phyloP scores from a whole-genome alignment of 2,329 filamentous ascomycete genomes.

The Hymenoscyphus scutula region DNA sequence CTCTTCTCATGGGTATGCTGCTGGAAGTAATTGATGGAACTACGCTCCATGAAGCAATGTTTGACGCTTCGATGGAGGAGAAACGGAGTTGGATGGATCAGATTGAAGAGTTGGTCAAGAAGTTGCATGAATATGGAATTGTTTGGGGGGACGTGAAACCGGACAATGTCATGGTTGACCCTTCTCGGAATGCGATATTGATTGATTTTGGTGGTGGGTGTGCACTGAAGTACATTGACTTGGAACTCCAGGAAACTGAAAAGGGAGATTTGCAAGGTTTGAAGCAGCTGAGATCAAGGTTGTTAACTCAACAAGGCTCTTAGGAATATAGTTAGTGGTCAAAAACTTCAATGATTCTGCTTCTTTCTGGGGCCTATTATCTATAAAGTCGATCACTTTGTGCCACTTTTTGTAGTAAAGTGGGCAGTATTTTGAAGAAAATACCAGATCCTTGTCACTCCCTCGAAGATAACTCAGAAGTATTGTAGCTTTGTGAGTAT shows the following conservation, averaged over 20 bases:
- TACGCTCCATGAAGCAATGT: conserved; percentile 14
- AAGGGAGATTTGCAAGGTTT: background rate
- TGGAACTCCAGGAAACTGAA: background rate
- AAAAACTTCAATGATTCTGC: no score
- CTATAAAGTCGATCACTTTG: no score
- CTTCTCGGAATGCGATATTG: conserved; percentile 94
- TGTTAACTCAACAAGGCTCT: background rate
- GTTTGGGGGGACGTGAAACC: conserved; percentile 91
- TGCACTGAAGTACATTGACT: background rate
- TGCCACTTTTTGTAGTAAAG: no score
- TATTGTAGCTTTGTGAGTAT: no score
- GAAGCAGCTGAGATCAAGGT: background rate
- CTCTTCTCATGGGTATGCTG: conserved; percentile 19
- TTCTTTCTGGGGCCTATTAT: no score
- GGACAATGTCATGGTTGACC: conserved; percentile 94
- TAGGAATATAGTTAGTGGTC: no score
- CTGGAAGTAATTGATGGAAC: conserved; percentile 17
- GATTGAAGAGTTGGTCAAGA: conserved; percentile 18
- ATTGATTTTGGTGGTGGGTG: conserved; percentile 46
- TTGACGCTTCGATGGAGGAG: conserved; percentile 15
- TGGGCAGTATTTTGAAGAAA: no score
- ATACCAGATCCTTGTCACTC: no score
- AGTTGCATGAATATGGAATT: conserved; percentile 67
- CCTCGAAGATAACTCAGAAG: no score
- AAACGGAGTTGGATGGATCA: conserved; percentile 17